Evolutionary conservation across 345 rosid species (phyloP).

Genomic region (Linum lewisii): DNA sequence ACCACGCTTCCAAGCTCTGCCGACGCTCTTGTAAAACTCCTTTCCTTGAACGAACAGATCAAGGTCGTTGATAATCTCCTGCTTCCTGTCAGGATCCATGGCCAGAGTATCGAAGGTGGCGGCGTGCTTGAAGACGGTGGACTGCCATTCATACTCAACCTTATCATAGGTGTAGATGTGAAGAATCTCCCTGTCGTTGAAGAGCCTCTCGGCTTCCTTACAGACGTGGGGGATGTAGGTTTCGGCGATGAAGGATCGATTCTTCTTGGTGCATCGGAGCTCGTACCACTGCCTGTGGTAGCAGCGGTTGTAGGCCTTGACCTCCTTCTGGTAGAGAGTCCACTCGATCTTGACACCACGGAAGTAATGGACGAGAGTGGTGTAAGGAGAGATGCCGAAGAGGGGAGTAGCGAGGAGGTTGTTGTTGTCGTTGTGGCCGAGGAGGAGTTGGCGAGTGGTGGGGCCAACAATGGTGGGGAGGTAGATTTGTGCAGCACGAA

Average conservation of each 20-base stretch:
- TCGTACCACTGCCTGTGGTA: background rate
- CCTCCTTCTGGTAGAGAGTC: background rate
- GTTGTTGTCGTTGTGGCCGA: slow-evolving; percentile 1
- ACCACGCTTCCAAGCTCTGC: background rate
- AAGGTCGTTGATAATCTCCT: background rate
- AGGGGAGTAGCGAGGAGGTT: background rate
- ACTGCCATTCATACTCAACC: background rate
- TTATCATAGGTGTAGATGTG: background rate
- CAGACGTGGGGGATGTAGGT: background rate
- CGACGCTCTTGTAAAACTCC: background rate
- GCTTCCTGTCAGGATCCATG: background rate
- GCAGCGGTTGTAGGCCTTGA: background rate
- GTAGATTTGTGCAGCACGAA: background rate
- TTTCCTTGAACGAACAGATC: background rate
- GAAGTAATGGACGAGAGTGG: background rate
- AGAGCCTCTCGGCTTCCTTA: background rate
- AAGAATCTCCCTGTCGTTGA: background rate
- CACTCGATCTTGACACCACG: background rate
- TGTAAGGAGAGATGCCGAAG: background rate
- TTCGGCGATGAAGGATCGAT: background rate
- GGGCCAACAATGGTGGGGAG: slow-evolving; percentile 1
- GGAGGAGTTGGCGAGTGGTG: background rate
- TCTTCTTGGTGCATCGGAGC: background rate
- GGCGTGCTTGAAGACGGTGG: background rate
- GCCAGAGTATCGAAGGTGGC: slow-evolving; percentile 4